Conservation (phyloP, 2,329 filamentous ascomycete genomes). For the Colletotrichum cuscutae region DNA sequence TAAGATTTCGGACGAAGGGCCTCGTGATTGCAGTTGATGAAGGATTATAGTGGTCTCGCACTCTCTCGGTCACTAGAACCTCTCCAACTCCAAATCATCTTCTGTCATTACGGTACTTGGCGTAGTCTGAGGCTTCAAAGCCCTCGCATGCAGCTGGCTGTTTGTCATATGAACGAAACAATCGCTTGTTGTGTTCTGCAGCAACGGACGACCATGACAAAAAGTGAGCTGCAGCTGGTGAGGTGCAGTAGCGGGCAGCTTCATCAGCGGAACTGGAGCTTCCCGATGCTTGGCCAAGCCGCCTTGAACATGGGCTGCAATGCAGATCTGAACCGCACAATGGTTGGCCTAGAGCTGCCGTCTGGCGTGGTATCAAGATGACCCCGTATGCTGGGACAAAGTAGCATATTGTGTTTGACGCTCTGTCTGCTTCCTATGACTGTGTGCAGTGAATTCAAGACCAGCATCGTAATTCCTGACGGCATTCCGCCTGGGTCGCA, state of each 20-base stretch:
- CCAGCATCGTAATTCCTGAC: neutral
- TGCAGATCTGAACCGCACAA: neutral
- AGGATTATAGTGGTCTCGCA: neutral
- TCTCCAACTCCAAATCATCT: neutral
- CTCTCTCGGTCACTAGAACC: neutral
- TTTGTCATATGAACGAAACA: conserved; percentile 4
- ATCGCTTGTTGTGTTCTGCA: neutral
- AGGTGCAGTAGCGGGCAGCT: neutral
- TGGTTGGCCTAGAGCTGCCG: neutral
- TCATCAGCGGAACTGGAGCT: conserved; percentile 2
- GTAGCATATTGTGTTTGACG: neutral
- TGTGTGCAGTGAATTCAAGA: neutral
- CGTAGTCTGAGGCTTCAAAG: conserved; percentile 1
- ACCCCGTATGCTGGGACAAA: neutral
- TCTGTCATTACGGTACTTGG: neutral
- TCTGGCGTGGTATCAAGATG: neutral
- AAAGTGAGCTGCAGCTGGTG: neutral
- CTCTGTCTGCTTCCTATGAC: neutral
- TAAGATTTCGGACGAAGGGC: conserved; percentile 4
- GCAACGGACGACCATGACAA: neutral
- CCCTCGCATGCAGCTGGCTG: neutral
- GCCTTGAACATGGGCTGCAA: neutral
- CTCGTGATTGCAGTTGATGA: neutral
- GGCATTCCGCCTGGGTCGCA: neutral
- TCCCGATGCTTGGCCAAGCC: conserved; percentile 13